Base-by-base conservation (phyloP, 345 rosid genomes). In the Dipteronia dyeriana region DNA sequence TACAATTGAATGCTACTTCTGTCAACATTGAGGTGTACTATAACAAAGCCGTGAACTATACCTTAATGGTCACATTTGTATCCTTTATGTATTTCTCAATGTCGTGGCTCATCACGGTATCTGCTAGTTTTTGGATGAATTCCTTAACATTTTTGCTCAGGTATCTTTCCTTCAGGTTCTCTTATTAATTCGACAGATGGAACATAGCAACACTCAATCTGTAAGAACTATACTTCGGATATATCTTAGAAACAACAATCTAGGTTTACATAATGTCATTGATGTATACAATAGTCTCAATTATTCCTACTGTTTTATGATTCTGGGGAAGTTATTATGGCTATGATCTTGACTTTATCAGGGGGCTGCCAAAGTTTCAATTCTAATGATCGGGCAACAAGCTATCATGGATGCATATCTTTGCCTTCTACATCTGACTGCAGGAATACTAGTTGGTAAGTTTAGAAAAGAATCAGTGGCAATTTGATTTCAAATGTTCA, bases 31-130 rank as follows among this genome's bases (percentile, higher is more conserved):
- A 96, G 80, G 95, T 92, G 74, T 96, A 96, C 87, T 96, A 91
- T 75, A 96, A 92, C 79, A 94, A 94, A 88, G 99, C 99, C 82
- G 99, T 96, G 82, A 96, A 96, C 85, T 94, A 96, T 85, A 94
- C 98, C 62, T 82, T 96, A 85, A 94, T 96, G 97, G 98, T 96
- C 88, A 94, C 98, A 66, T 96, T 96, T 88, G 99, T 96, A 96
- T 96, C 99, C 99, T 94, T 86, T 75, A 74, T 70, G 8, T 45
- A 29, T 57, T 39, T 78, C 73, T 75, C 26, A 51, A 26, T 12
- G 31, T 20, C 71, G 61, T 47, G 38, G 43, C 68, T 74, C 69
- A 61, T 63, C 64, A 16, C 65, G 47, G 67, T 57, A 19, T 62
- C 41, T 43, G 62, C 76, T 16, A 59, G 71, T 54, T 78, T 78